Percentiles rank a stretch among this genome's conserved stretches.
Evolutionary conservation across 805 yeast species (phyloP).

Genomic region (Candida michaelii): DNA sequence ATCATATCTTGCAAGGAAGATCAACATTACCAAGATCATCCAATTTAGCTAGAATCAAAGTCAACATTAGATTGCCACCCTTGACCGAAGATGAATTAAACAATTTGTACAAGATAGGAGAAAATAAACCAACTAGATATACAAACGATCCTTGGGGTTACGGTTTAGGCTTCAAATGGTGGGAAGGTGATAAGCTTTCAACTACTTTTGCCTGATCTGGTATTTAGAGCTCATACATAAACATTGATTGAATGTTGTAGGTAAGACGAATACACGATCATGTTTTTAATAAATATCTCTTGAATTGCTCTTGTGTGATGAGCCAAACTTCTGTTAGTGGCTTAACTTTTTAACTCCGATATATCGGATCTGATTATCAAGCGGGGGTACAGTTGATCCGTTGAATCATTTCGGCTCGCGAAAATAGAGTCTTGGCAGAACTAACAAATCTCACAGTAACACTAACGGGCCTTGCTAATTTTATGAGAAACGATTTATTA

Average conservation of each 20-base stretch:
- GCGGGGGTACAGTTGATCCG: too few species aligned
- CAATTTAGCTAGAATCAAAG: slow-evolving; percentile 59
- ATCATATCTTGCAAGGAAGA: slow-evolving; percentile 60
- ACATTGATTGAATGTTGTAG: background rate
- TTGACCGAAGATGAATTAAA: slow-evolving; percentile 38
- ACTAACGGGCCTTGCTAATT: too few species aligned
- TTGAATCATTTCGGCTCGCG: too few species aligned
- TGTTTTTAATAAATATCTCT: too few species aligned
- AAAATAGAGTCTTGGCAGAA: too few species aligned
- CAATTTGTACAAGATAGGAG: slow-evolving; percentile 31
- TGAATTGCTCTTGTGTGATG: too few species aligned
- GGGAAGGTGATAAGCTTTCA: slow-evolving; percentile 45
- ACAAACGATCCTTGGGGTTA: slow-evolving; percentile 36
- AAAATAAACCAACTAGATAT: slow-evolving; percentile 30
- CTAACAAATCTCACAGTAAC: too few species aligned
- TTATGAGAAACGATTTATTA: background rate
- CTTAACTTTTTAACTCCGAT: too few species aligned
- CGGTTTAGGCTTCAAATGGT: slow-evolving; percentile 36
- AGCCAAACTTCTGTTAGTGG: too few species aligned
- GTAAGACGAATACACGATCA: too few species aligned
- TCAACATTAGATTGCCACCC: slow-evolving; percentile 33
- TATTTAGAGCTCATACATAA: background rate
- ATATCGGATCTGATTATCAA: too few species aligned
- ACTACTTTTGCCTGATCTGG: background rate
- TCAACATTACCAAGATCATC: slow-evolving; percentile 69